Percentiles rank a stretch among this genome's conserved stretches.
Evolutionary conservation across 768 basidiomycete species (phyloP).

Genomic region (Dioszegia aurantiaca): DNA sequence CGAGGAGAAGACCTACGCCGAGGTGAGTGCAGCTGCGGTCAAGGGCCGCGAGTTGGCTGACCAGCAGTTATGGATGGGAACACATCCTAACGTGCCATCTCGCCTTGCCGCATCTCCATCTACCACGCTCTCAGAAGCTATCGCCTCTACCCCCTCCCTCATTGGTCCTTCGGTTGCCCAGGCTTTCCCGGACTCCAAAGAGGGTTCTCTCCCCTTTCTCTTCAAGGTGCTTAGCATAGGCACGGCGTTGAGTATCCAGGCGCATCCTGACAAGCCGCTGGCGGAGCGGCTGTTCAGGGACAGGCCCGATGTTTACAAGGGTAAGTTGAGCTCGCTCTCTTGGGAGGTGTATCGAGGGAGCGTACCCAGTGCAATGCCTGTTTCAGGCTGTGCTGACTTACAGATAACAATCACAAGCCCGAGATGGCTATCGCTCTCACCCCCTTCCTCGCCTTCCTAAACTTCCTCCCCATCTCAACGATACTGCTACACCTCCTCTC

Average conservation of each 20-base stretch:
- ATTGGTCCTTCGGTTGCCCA: conserved; percentile 61
- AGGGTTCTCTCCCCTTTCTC: conserved; percentile 80
- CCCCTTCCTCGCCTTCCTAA: conserved; percentile 83
- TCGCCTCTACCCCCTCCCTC: conserved; percentile 66
- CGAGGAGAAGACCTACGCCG: conserved; percentile 78
- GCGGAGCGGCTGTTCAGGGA: conserved; percentile 67
- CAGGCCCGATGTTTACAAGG: conserved; percentile 85
- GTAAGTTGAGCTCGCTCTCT: no score
- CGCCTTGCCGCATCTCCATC: conserved; percentile 54
- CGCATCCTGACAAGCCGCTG: conserved; percentile 81
- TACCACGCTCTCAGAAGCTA: conserved; percentile 60
- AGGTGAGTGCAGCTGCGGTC: conserved; percentile 59
- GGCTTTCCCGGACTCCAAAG: conserved; percentile 58
- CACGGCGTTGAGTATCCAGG: conserved; percentile 86
- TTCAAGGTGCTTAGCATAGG: conserved; percentile 89
- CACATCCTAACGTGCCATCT: conserved; percentile 75
- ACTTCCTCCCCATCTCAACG: conserved; percentile 75
- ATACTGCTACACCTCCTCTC: conserved; percentile 66
- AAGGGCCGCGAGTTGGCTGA: neutral
- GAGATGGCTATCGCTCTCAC: conserved; percentile 98
- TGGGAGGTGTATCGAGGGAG: no score
- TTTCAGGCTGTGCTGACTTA: neutral
- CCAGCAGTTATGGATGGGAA: conserved; percentile 95
- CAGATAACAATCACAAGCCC: conserved; percentile 93
- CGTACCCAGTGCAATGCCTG: no score